Percentiles rank a stretch among this genome's conserved stretches.
phyloP scores from a whole-genome alignment of 352 stramenopile genomes.

The Phytopythium sindhum region DNA sequence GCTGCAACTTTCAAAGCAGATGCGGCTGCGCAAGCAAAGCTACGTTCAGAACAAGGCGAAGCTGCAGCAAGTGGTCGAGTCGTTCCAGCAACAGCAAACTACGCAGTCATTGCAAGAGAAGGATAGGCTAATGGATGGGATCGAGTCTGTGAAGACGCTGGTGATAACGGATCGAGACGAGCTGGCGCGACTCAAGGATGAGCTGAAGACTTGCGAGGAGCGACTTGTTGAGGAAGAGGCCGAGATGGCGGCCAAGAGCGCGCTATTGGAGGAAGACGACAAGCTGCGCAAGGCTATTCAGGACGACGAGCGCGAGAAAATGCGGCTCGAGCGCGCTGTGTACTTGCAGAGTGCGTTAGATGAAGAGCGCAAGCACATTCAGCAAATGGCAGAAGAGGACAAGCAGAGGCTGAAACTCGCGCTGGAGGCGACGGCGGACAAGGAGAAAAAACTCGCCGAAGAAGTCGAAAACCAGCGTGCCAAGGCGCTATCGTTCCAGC shows the following conservation, averaged over 20 bases:
- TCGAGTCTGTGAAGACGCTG: constrained; percentile 52
- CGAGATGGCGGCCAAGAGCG: constrained; percentile 65
- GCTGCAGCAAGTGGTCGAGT: constrained; percentile 70
- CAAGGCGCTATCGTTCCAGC: constrained; percentile 43
- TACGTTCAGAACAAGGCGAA: constrained; percentile 69
- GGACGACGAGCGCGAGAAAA: constrained; percentile 80
- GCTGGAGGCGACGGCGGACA: constrained; percentile 53
- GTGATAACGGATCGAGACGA: constrained; percentile 65
- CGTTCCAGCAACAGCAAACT: constrained; percentile 60
- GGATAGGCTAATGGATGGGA: constrained; percentile 55
- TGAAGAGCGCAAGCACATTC: constrained; percentile 54
- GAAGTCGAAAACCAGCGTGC: constrained; percentile 64
- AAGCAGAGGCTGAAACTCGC: constrained; percentile 46
- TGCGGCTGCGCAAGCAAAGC: constrained; percentile 71
- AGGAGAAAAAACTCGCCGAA: constrained; percentile 75
- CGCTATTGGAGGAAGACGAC: constrained; percentile 75
- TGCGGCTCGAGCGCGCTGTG: constrained; percentile 61
- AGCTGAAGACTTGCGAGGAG: constrained; percentile 58
- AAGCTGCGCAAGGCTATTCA: constrained; percentile 73
- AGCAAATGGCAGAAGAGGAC: constrained; percentile 55
- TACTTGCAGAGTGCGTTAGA: constrained; percentile 65
- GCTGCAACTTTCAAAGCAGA: constrained; percentile 61
- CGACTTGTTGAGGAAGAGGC: constrained; percentile 70
- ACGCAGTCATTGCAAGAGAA: constrained; percentile 41
- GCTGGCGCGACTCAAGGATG: constrained; percentile 51